Evolutionary conservation across 306 rosid genomes (phyloP).

Genomic region (Inga laurina): DNA sequence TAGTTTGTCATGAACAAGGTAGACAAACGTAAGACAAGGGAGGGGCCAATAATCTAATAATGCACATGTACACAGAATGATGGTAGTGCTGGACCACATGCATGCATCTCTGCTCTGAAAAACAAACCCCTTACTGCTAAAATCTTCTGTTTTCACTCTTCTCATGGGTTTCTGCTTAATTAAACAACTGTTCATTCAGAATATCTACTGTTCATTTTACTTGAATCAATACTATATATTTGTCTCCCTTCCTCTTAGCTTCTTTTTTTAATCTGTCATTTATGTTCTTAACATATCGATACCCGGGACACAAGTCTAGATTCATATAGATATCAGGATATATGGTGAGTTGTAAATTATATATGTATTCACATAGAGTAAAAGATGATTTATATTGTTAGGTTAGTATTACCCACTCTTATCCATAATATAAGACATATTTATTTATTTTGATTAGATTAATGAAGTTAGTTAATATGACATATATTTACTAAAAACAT

Average conservation of each 20-base stretch:
- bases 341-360: too few species aligned
- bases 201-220: neutral
- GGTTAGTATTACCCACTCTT: too few species aligned
- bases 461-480: too few species aligned
- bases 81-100: neutral
- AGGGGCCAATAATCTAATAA: slow-evolving; percentile 2
- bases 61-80: slow-evolving; percentile 6
- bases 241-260: too few species aligned
- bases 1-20: neutral
- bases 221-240: neutral
- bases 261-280: too few species aligned
- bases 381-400: neutral
- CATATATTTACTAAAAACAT: too few species aligned
- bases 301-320: too few species aligned
- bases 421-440: too few species aligned
- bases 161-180: neutral
- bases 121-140: neutral
- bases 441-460: too few species aligned
- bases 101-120: neutral
- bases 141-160: neutral
- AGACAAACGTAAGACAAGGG: neutral
- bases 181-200: neutral
- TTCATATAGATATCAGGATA: too few species aligned
- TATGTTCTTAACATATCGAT: too few species aligned
- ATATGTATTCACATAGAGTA: too few species aligned